Base-by-base conservation (phyloP, 2,329 filamentous ascomycete genomes). In the Chrysoporthe austroafricana region DNA sequence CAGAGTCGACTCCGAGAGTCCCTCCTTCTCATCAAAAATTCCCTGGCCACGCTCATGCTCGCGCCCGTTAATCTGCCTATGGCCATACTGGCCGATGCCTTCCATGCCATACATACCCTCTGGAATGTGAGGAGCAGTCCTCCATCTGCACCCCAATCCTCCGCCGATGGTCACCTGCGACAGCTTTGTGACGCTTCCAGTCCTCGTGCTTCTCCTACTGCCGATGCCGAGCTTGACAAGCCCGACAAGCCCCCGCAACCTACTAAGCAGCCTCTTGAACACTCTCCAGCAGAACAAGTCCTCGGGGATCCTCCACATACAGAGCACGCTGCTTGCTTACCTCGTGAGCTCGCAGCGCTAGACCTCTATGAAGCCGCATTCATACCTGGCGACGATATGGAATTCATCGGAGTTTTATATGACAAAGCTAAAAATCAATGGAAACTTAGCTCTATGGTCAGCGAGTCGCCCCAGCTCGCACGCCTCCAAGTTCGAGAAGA, bases 311-410 rank as follows among this genome's bases (percentile, higher is more conserved):
- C 21, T 14, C 11, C 21, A 14, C 13, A 9, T 54, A 9, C 36
- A 43, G 34, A 13, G 4, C 11, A 16, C n/a, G 39, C 26, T 16
- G 34, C 58, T 13, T 9, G 26, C 21, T 26, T 54, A 16, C 50
- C 50, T 6, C 50, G 26, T 32, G 26, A 54, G 21, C 32, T 26
- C 11, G 60, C 26, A n/a, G 42, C 32, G 18, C 6, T 58, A 26
- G 52, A 64, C 2, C 42, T 64, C 4, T 64, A 64, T 16, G 62
- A 64, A 34, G 52, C 52, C 7, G n/a, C 36, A 16, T n/a, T 48
- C 26, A 18, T 34, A 43, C 50, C 62, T n/a, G 62, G 42, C 6
- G 62, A 64, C 21, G 18, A 21, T 16, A 16, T 21, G 39, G 52
- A 57, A 21, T 43, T 64, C 16, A 16, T 58, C 13, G 18, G 18